Evolutionary conservation across 257 asterid species (phyloP).

Genomic region (Scutellaria minor): DNA sequence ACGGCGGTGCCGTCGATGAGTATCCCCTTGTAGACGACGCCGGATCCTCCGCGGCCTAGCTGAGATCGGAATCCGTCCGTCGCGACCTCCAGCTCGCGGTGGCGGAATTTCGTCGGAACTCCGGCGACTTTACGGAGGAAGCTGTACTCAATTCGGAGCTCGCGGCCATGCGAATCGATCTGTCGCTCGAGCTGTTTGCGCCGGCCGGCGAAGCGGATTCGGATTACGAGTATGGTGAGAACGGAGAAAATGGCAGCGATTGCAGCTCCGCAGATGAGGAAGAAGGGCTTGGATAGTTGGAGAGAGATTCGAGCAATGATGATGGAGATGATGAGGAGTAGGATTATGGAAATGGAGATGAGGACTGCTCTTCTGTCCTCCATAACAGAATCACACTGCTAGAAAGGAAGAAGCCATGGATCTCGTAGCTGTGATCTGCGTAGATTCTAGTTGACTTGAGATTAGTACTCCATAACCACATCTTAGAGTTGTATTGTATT

Average conservation of each 20-base stretch:
- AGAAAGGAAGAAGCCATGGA: background rate
- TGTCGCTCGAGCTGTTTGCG: slow-evolving; percentile 47
- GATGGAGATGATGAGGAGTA: slow-evolving; percentile 44
- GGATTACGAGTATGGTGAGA: slow-evolving; percentile 34
- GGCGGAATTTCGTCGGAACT: slow-evolving; percentile 70
- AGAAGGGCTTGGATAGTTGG: slow-evolving; percentile 51
- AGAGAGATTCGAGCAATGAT: slow-evolving; percentile 54
- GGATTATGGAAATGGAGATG: slow-evolving; percentile 43
- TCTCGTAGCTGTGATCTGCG: background rate
- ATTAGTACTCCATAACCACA: background rate
- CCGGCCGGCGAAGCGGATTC: slow-evolving; percentile 48
- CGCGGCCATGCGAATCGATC: slow-evolving; percentile 65
- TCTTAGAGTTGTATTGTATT: background rate
- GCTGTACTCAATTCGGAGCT: slow-evolving; percentile 77
- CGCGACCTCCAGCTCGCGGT: slow-evolving; percentile 72
- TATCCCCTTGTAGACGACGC: slow-evolving; percentile 67
- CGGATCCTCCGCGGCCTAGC: slow-evolving; percentile 73
- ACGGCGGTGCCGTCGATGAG: slow-evolving; percentile 63
- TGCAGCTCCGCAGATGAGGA: slow-evolving; percentile 62
- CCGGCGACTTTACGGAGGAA: slow-evolving; percentile 84
- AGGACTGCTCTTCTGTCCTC: slow-evolving; percentile 59
- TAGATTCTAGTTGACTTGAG: background rate
- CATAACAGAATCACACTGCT: slow-evolving; percentile 38
- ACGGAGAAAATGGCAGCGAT: slow-evolving; percentile 63
- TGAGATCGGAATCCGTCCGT: slow-evolving; percentile 61